Evolutionary conservation across 2,329 filamentous ascomycete species (phyloP).

Genomic region (Endothia cerciana): DNA sequence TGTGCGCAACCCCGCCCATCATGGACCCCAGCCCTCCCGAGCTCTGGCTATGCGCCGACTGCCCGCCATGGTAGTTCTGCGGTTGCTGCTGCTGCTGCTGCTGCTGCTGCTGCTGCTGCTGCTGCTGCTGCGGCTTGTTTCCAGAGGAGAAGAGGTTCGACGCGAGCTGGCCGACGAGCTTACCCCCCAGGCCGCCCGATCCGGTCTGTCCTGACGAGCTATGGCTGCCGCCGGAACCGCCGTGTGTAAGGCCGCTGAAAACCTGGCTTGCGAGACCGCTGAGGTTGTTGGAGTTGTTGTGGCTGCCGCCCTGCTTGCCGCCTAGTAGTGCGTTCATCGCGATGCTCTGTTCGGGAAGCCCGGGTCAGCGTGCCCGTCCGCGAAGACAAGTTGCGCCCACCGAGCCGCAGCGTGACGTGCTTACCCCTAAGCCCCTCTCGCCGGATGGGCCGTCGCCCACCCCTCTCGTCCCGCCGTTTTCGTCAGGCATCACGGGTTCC

Average conservation of each 20-base stretch:
- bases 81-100: constrained; percentile 38
- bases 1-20: constrained; percentile 57
- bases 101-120: constrained; percentile 47
- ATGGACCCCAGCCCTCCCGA: constrained; percentile 53
- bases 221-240: constrained; percentile 36
- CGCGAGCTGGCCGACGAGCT: constrained; percentile 61
- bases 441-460: constrained; percentile 51
- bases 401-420: constrained; percentile 37
- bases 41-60: constrained; percentile 43
- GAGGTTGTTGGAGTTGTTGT: constrained; percentile 46
- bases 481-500: constrained; percentile 59
- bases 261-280: constrained; percentile 54
- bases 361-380: constrained; percentile 11
- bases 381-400: background rate
- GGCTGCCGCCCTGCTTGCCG: constrained; percentile 46
- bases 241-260: constrained; percentile 43
- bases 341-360: constrained; percentile 50
- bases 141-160: constrained; percentile 58
- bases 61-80: constrained; percentile 55
- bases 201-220: constrained; percentile 34
- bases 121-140: constrained; percentile 49
- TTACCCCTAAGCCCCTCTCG: constrained; percentile 68
- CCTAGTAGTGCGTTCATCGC: constrained; percentile 62
- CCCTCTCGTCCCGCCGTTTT: constrained; percentile 34
- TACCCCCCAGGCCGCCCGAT: constrained; percentile 47